Percentiles rank a stretch among this genome's conserved stretches.
phyloP scores from a whole-genome alignment of 2,329 filamentous ascomycete genomes.

The Lasiodiplodia hormozganensis region DNA sequence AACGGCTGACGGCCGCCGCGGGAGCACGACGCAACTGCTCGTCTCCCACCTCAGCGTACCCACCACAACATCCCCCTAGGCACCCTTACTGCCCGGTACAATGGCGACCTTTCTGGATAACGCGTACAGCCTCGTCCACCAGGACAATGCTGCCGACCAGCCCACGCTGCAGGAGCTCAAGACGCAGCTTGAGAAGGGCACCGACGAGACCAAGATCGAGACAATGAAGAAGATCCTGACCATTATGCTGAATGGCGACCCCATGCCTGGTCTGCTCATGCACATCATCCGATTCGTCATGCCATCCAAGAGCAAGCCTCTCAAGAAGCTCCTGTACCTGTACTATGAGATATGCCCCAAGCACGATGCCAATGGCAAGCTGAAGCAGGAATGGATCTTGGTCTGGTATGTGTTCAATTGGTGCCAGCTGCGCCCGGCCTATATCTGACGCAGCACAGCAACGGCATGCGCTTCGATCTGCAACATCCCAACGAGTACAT shows the following conservation, averaged over 20 bases:
- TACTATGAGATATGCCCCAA: constrained; percentile 99
- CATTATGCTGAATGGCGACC: constrained; percentile 97
- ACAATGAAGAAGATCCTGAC: constrained; percentile 89
- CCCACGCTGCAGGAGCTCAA: constrained; percentile 90
- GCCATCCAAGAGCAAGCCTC: constrained; percentile 93
- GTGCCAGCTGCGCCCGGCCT: constrained; percentile 28
- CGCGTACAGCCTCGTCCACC: constrained; percentile 94
- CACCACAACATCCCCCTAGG: not conserved
- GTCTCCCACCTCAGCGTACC: constrained; percentile 4
- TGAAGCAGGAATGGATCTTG: constrained; percentile 99
- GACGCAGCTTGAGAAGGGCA: constrained; percentile 91
- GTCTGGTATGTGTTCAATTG: constrained; percentile 75
- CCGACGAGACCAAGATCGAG: constrained; percentile 89
- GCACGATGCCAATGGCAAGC: constrained; percentile 86
- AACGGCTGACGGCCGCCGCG: constrained; percentile 41
- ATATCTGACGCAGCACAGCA: constrained; percentile 61
- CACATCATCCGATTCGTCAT: constrained; percentile 99
- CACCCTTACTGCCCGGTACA: constrained; percentile 48
- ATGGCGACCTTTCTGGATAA: constrained; percentile 97
- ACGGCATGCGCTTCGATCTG: constrained; percentile 96
- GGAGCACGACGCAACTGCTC: constrained; percentile 38
- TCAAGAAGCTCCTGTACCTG: constrained; percentile 99
- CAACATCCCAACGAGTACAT: constrained; percentile 99
- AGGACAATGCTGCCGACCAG: constrained; percentile 95
- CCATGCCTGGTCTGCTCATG: constrained; percentile 95